Percentiles rank a stretch among this genome's conserved stretches.
phyloP scores from a whole-genome alignment of 2,329 filamentous ascomycete genomes.

The Myotisia sp. region DNA sequence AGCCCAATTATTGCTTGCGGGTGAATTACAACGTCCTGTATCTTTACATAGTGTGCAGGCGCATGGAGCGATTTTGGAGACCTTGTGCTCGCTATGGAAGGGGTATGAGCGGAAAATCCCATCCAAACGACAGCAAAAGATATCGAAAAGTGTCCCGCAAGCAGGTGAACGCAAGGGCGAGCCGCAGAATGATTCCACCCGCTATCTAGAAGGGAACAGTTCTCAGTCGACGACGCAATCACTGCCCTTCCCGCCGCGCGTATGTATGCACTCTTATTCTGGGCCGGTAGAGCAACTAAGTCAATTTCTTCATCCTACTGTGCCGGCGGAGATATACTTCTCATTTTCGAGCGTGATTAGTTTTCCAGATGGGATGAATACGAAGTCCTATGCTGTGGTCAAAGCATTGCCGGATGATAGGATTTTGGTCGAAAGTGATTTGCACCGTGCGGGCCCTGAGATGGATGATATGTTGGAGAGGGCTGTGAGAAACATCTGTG shows the following conservation, averaged over 20 bases:
- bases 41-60: slow-evolving; percentile 51
- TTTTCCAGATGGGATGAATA: slow-evolving; percentile 41
- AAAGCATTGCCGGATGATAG: slow-evolving; percentile 60
- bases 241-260: slow-evolving; percentile 65
- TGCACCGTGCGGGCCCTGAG: slow-evolving; percentile 63
- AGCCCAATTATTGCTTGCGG: slow-evolving; percentile 45
- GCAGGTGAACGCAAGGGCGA: slow-evolving; percentile 19
- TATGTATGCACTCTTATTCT: slow-evolving; percentile 90
- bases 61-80: slow-evolving; percentile 44
- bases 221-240: slow-evolving; percentile 13
- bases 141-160: slow-evolving; percentile 19
- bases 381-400: slow-evolving; percentile 52
- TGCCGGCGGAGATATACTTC: slow-evolving; percentile 68
- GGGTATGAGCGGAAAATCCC: slow-evolving; percentile 39
- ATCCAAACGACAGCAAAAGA: slow-evolving; percentile 36
- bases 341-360: slow-evolving; percentile 83
- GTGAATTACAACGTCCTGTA: slow-evolving; percentile 42
- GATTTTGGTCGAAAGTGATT: slow-evolving; percentile 77
- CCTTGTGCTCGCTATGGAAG: slow-evolving; percentile 42
- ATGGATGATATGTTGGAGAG: slow-evolving; percentile 71
- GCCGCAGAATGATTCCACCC: slow-evolving; percentile 13
- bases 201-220: slow-evolving; percentile 11
- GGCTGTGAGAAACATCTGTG: slow-evolving; percentile 61
- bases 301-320: slow-evolving; percentile 59
- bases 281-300: slow-evolving; percentile 59